Conservation (phyloP, 345 rosid species). For the Trapa bicornis region DNA sequence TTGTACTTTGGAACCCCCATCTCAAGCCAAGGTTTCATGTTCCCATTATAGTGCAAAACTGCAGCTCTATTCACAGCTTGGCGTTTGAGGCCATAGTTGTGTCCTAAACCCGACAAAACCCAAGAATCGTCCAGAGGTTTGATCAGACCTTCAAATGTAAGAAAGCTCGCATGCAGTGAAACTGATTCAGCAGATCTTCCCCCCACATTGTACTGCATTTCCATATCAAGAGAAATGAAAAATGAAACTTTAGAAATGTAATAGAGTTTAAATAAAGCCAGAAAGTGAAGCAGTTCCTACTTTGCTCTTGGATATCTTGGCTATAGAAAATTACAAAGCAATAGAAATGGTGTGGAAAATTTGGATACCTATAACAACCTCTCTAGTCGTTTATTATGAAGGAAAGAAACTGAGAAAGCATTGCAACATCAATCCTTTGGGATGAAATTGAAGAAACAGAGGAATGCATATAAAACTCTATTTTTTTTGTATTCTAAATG, state of each 20-base stretch:
- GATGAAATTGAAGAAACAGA: background rate
- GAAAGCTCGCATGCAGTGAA: constrained; percentile 58
- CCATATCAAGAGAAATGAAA: constrained; percentile 3
- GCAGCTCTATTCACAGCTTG: constrained; percentile 47
- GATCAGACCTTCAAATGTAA: constrained; percentile 60
- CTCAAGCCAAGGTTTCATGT: constrained; percentile 98
- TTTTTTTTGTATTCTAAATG: background rate
- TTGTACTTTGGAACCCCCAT: constrained; percentile 73
- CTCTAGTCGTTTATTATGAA: background rate
- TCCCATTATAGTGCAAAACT: constrained; percentile 81
- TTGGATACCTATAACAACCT: background rate
- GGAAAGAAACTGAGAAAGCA: background rate
- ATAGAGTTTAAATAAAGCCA: background rate
- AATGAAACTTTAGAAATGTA: too few species aligned
- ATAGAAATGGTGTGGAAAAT: background rate
- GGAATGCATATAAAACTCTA: background rate
- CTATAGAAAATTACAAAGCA: background rate
- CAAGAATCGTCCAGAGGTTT: constrained; percentile 46
- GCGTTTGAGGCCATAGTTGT: constrained; percentile 38
- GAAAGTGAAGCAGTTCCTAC: background rate
- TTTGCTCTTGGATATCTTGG: background rate
- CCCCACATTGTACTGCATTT: constrained; percentile 29
- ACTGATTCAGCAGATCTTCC: constrained; percentile 35
- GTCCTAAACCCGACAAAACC: constrained; percentile 80
- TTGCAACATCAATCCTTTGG: background rate